Evolutionary conservation across 164 flowering plant species (phyloP), one percentile per base, ranked within the genome.

Genomic region (Vitis labrusca): DNA sequence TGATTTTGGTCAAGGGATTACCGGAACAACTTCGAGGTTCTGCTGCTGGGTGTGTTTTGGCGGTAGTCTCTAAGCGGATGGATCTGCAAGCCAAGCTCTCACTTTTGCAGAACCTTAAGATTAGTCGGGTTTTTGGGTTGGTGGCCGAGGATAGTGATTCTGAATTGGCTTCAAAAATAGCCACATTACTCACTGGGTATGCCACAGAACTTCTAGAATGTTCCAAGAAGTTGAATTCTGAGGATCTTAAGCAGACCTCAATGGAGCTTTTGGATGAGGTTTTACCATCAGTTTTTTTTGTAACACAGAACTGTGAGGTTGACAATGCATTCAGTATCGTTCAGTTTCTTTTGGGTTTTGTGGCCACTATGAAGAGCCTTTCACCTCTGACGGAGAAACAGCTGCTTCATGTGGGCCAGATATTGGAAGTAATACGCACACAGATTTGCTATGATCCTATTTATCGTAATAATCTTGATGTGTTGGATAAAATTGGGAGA

Each of bases 61-160:
- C 91, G 0, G 86, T 93, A 5, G 92, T 90, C 59, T 83, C 90
- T 13, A 96, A 96, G 77, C 79, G 97, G 64, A 96, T 96, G 99
- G 98, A 91, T 19, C 81, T 83, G 3, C 85, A 86, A 23, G 69
- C 88, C 4, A 96, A 96, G 80, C 81, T 96, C 16, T 68, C 83
- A 0, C 85, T 92, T 54, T 65, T 96, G 70, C 80, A 87, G 71
- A 92, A 89, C 72, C 84, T 96, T 66, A 88, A 86, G 64, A 87
- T 96, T 14, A 86, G 81, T 63, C 83, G 91, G 48, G 88, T 93
- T 69, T 91, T 93, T 78, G 84, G 82, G 67, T 80, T 92, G 79
- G 78, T 93, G 32, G 74, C 81, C 2, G 88, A 76, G 50, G 91
- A 89, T 73, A 76, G 64, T 61, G 96, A 92, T 65, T 84, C 94